Evolutionary conservation across 768 basidiomycete species (phyloP).

Genomic region (Saitozyma podzolica): DNA sequence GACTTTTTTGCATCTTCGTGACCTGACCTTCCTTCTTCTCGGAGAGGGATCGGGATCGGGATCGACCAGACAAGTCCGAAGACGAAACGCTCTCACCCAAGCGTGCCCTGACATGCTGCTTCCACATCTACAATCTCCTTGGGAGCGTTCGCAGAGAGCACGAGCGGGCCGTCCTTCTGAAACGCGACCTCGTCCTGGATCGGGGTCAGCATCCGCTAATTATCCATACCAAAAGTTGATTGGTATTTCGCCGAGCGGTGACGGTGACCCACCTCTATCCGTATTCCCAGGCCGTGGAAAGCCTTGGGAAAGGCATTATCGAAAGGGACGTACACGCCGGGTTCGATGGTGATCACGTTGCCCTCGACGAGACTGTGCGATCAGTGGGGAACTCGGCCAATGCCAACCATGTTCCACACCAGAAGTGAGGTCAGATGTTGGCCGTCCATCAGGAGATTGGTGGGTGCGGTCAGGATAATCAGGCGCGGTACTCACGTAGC

Average conservation of each 20-base stretch:
- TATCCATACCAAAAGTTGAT: neutral
- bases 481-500: slow-evolving; percentile 39
- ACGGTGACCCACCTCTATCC: slow-evolving; percentile 71
- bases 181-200: slow-evolving; percentile 51
- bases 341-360: slow-evolving; percentile 88
- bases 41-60: too few relatives aligned
- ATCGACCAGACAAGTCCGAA: too few relatives aligned
- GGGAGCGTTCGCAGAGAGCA: slow-evolving; percentile 49
- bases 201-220: neutral
- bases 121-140: slow-evolving; percentile 54
- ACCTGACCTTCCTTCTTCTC: too few relatives aligned
- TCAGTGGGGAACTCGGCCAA: slow-evolving; percentile 5
- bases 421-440: too few relatives aligned
- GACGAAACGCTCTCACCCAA: neutral
- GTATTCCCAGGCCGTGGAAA: slow-evolving; percentile 87
- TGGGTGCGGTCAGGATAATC: slow-evolving; percentile 8
- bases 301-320: slow-evolving; percentile 73
- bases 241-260: neutral
- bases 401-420: neutral
- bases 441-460: neutral
- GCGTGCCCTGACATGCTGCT: slow-evolving; percentile 45
- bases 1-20: too few relatives aligned
- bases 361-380: slow-evolving; percentile 64
- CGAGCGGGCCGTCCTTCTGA: slow-evolving; percentile 40
- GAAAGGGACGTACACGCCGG: slow-evolving; percentile 85